Evolutionary conservation across 129 eudicot genomes (phyloP).

Genomic region (Glebionis coronaria): DNA sequence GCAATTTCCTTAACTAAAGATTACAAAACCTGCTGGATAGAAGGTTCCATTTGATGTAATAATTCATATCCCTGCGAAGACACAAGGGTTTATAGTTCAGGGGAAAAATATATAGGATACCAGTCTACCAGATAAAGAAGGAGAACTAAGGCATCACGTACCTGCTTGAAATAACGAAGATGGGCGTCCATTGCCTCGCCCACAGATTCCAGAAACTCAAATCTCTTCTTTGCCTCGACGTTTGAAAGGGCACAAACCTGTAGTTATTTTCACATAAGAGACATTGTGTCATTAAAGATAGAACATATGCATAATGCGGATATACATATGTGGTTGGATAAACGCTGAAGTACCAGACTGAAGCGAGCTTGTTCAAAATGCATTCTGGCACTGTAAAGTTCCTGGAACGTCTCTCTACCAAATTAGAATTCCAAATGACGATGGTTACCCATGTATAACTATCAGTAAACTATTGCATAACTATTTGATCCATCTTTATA

Average conservation of each 20-base stretch:
- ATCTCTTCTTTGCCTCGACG: constrained; percentile 88
- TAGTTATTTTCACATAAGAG: constrained; percentile 22
- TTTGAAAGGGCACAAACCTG: constrained; percentile 80
- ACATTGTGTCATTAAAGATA: constrained; percentile 12
- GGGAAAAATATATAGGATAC: constrained; percentile 2
- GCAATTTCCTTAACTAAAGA: background rate
- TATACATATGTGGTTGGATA: background rate
- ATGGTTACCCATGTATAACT: constrained; percentile 47
- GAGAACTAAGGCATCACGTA: constrained; percentile 57
- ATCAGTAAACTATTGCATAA: constrained; percentile 25
- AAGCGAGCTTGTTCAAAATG: constrained; percentile 90
- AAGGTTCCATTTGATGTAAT: constrained; percentile 94
- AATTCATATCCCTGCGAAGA: constrained; percentile 67
- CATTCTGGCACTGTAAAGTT: constrained; percentile 80
- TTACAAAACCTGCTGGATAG: constrained; percentile 61
- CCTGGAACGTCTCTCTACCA: constrained; percentile 92
- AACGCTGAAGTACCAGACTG: constrained; percentile 51
- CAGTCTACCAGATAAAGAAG: background rate
- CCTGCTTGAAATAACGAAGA: constrained; percentile 86
- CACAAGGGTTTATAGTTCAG: background rate
- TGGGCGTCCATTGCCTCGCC: constrained; percentile 92
- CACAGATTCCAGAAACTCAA: constrained; percentile 86
- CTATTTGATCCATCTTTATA: background rate
- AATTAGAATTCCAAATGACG: constrained; percentile 51
- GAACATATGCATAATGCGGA: constrained; percentile 14